Evolutionary conservation across 2,329 filamentous ascomycete genomes (phyloP).

Genomic region (Aspergillus ibericus): DNA sequence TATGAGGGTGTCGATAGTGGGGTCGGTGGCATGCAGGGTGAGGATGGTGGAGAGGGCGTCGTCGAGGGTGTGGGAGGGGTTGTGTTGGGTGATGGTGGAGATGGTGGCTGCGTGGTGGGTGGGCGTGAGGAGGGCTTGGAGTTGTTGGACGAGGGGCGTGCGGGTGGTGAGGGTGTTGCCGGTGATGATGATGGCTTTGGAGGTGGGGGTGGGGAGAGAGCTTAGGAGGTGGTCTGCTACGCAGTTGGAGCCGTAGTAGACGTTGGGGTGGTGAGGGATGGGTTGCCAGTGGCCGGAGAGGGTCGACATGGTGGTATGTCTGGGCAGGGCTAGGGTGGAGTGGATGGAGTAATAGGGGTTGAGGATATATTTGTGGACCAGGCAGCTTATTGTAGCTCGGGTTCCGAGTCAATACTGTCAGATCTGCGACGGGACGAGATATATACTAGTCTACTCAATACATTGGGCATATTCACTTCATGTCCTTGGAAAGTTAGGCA

Average conservation of each 20-base stretch:
- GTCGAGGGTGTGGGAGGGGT: background rate
- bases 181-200: constrained; percentile 7
- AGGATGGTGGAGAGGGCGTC: background rate
- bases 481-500: no score
- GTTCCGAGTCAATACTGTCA: no score
- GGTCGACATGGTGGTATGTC: background rate
- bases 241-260: constrained; percentile 6
- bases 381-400: no score
- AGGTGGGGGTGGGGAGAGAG: background rate
- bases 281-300: constrained; percentile 4
- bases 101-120: constrained; percentile 1
- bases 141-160: background rate
- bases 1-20: background rate
- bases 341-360: background rate
- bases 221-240: background rate
- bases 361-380: background rate
- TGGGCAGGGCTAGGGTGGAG: no score
- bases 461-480: no score
- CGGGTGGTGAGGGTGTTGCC: background rate
- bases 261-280: background rate
- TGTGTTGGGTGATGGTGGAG: constrained; percentile 3
- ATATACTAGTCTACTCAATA: no score
- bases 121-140: background rate
- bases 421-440: no score
- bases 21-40: background rate